Base-by-base conservation (phyloP, 352 stramenopile species). In the Globisporangium cystogenes region DNA sequence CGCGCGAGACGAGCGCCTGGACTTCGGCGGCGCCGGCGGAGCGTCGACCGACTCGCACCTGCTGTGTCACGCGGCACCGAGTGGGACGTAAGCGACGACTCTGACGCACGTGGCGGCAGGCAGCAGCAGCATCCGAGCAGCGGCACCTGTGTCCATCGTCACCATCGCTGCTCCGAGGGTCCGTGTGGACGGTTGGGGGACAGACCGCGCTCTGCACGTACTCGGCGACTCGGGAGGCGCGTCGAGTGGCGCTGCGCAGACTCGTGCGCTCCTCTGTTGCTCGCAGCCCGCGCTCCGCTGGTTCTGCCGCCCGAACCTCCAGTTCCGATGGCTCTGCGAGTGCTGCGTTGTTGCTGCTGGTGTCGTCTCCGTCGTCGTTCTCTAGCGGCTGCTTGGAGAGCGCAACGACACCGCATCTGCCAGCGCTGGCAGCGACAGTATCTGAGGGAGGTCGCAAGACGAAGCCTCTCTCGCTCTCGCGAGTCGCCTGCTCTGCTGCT, bases 1-100 rank as follows among this genome's bases (percentile, higher is more conserved):
- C 12, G 20, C 48, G 10, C 48, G 48, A 8, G 41, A 61, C 48
- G 48, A 46, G 21, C 55, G 48, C 0, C 48, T 51, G 21, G 55
- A 57, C 33, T 51, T 57, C 31, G 55, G 55, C 1, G 23, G 55
- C 7, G 29, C 54, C 12, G 48, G 46, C 6, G 23, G 29, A 14
- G 55, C 31, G n/a, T 31, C 39, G 7, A 47, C 21, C 16, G 18
- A 2, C 10, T 55, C 48, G 1, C 31, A 18, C 5, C 27, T 51
- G 18, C 14, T 24, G 3, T 35, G 26, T 2, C 26, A 35, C 7
- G 29, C 10, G 18, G 33, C 14, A 18, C 31, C 11, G 1, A 10
- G 31, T 36, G 31, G 7, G 8, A 36, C 6, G 31, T 36, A 8
- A 36, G 14, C 5, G 12, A 7, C 15, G 11, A 12, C 33, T 39